Conservation (phyloP, 805 yeast genomes). For the Metschnikowia gruessii region DNA sequence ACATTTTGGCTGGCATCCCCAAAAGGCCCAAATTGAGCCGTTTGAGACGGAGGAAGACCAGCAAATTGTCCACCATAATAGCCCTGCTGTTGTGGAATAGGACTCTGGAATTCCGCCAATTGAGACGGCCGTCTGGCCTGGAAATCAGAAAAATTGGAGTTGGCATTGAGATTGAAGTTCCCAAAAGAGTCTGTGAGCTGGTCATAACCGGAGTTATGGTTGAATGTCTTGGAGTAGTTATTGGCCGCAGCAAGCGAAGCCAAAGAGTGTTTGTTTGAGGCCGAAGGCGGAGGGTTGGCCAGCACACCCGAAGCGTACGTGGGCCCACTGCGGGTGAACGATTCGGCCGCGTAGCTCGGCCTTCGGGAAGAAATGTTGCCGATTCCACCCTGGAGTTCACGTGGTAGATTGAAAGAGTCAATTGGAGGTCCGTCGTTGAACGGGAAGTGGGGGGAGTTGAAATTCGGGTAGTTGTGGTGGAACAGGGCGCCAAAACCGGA, state of each 20-base stretch:
- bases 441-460: background rate
- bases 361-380: slow-evolving; percentile 63
- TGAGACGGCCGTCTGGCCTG: slow-evolving; percentile 45
- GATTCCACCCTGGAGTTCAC: slow-evolving; percentile 63
- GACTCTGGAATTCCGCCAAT: slow-evolving; percentile 29
- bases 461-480: background rate
- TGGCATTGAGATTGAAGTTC: slow-evolving; percentile 30
- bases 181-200: slow-evolving; percentile 32
- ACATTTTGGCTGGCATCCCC: background rate
- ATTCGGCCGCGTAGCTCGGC: slow-evolving; percentile 72
- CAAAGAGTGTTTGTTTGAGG: slow-evolving; percentile 17
- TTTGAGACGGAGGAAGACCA: slow-evolving; percentile 4
- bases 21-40: slow-evolving; percentile 3
- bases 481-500: background rate
- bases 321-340: slow-evolving; percentile 39
- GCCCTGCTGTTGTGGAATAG: slow-evolving; percentile 3
- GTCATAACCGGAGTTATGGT: slow-evolving; percentile 19
- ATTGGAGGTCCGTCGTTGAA: background rate
- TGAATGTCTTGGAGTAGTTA: slow-evolving; percentile 22
- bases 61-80: slow-evolving; percentile 10
- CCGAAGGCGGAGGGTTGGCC: background rate
- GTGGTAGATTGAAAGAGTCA: slow-evolving; percentile 48
- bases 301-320: background rate
- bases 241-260: slow-evolving; percentile 32
- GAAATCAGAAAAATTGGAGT: slow-evolving; percentile 36